Base-by-base conservation (phyloP, 495 filamentous ascomycete genomes). In the Aspergillus bridgeri region DNA sequence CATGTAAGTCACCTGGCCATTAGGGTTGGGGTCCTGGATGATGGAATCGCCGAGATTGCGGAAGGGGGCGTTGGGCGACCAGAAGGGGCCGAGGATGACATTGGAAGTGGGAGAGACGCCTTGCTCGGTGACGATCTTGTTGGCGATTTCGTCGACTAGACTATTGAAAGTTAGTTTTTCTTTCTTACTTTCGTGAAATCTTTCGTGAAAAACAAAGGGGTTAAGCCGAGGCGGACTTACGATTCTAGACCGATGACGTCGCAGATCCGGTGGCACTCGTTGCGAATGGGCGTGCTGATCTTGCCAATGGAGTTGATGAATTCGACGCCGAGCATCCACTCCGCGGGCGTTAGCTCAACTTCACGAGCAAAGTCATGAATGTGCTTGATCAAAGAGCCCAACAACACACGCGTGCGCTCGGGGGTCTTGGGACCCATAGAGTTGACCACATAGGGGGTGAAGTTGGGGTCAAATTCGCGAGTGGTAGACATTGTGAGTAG, bases 81-180 rank as follows among this genome's bases (percentile, higher is more conserved):
- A 93, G 84, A 93, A 93, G 69, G 89, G 89, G 38, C 89, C 89
- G 38, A 94, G 85, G 67, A 94, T 94, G 51, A 89, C 85, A 61
- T 87, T 88, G 33, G 89, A 91, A 54, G 90, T 94, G 48, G 90
- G 88, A 64, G 85, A 81, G 55, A 83, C 64, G 53, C 85, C 83
- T 53, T 82, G 76, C 63, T 91, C 88, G 56, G 85, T 82, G 69
- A 88, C 73, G 69, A 88, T 81, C 71, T 89, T 90, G 82, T 91
- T 87, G 67, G 89, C 87, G 69, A 93, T 92, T 68, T 92, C 89
- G 62, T 91, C 89, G 58, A 93, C 88, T 54, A 93, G 82, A 20
- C 86, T 89, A 11, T 46, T 53, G 23, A 56, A 52, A 57, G 44
- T 38, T 13, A 38, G 9, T 29, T n/a, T n/a, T n/a, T n/a, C n/a